These are phyloP conservation scores for Gynandropsis gynandra DNA, from an alignment of 345 rosid genomes.

Conservation along the genomic window DNA sequence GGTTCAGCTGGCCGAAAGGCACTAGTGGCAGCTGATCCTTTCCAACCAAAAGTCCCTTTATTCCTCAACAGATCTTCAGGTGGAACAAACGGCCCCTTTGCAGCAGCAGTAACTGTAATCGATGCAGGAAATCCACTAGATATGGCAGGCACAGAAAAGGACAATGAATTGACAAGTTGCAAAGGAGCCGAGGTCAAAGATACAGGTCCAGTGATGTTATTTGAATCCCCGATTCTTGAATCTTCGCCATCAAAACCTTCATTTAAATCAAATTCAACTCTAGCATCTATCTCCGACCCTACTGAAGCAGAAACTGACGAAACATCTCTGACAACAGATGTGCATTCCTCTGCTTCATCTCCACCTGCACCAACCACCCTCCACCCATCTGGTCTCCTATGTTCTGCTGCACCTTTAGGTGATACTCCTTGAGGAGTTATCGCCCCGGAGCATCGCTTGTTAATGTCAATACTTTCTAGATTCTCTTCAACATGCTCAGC, in stretches of 20 bases:
- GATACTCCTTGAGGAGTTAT: conserved; percentile 17
- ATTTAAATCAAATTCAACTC: conserved; percentile 78
- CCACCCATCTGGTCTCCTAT: conserved; percentile 31
- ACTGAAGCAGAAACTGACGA: conserved; percentile 29
- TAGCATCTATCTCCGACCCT: conserved; percentile 41
- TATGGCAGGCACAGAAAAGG: no score
- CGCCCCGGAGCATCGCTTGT: conserved; percentile 8
- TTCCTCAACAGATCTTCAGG: conserved; percentile 59
- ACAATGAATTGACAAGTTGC: conserved; percentile 39
- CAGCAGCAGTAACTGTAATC: conserved; percentile 82
- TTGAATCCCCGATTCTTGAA: conserved; percentile 37
- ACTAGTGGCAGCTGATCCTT: conserved; percentile 98
- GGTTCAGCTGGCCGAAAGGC: conserved; percentile 98
- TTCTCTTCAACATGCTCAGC: conserved; percentile 25
- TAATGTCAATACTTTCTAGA: conserved; percentile 24
- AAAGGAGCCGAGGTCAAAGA: conserved; percentile 32
- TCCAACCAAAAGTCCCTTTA: conserved; percentile 84
- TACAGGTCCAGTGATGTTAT: conserved; percentile 31
- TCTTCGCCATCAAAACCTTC: conserved; percentile 73
- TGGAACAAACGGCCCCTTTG: conserved; percentile 81
- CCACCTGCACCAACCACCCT: conserved; percentile 30
- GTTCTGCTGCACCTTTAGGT: conserved; percentile 28
- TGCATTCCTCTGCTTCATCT: conserved; percentile 42
- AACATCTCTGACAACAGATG: conserved; percentile 31
- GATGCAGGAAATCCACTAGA: conserved; percentile 51